Evolutionary conservation across 139 green algal species (phyloP).

Genomic region (Picochlorum sp.): DNA sequence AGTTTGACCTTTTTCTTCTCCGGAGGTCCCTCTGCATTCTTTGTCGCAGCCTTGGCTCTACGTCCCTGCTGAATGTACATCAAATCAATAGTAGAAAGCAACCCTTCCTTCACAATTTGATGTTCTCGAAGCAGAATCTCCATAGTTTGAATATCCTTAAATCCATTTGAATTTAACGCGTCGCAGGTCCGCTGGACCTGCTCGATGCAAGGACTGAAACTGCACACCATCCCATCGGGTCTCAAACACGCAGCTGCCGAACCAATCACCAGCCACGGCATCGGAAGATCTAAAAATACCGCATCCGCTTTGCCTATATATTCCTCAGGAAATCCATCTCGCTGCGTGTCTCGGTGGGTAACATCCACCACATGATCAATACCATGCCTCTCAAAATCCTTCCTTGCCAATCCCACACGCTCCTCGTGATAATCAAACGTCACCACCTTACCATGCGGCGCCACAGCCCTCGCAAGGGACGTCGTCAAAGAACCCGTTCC

Average conservation of each 20-base stretch:
- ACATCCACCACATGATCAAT: constrained; percentile 29
- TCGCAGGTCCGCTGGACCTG: constrained; percentile 85
- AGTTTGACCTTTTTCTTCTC: constrained; percentile 2
- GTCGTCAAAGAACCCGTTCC: constrained; percentile 87
- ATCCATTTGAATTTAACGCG: constrained; percentile 49
- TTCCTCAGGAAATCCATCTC: constrained; percentile 69
- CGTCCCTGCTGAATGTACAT: neutral
- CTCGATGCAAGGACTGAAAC: constrained; percentile 98
- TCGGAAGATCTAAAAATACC: constrained; percentile 93
- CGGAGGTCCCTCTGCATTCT: neutral
- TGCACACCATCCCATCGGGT: constrained; percentile 71
- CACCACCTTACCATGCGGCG: constrained; percentile 71
- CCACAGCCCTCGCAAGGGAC: constrained; percentile 77
- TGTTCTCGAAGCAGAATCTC: constrained; percentile 78
- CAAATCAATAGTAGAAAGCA: neutral
- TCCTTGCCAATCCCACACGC: constrained; percentile 9
- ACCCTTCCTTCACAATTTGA: constrained; percentile 43
- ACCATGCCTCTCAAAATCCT: constrained; percentile 35
- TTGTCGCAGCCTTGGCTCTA: neutral
- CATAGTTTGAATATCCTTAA: constrained; percentile 62
- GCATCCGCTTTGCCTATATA: constrained; percentile 42
- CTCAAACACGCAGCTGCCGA: constrained; percentile 56
- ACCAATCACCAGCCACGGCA: constrained; percentile 67
- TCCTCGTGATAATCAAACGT: constrained; percentile 94
- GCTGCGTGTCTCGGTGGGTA: constrained; percentile 70